Base-by-base conservation (phyloP, 306 rosid genomes). In the Vigna hirtella region DNA sequence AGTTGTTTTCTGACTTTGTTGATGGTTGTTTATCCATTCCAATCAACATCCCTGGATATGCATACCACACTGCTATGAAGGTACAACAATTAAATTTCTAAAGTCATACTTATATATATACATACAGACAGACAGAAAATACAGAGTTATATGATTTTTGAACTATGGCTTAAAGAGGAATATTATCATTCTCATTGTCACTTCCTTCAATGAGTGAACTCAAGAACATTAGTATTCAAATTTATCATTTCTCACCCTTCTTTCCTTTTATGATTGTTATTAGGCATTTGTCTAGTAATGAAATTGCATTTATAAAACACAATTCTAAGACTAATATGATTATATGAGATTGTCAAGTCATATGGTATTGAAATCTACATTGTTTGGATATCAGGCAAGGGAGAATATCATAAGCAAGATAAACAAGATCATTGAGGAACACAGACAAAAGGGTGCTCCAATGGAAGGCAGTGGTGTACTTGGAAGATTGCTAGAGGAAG, bases 1-100 rank as follows among this genome's bases (percentile, higher is more conserved):
- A 71, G 7, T 82, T 90, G 80, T 94, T 94, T 87, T 94, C 97
- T 56, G 87, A 94, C 82, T 94, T 92, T 24, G 98, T 92, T 15
- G 97, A 94, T 86, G 97, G 97, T 20, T 94, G 97, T 79, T 77
- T 94, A 38, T 94, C 98, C 16, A 0, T 94, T 77, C 97, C 98
- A 5, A 85, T 92, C 78, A 89, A 90, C 76, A 76, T 86, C 1
- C 90, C 86, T 0, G 91, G 95, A 38, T 89, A 74, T 62, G 79
- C 95, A 63, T 94, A 94, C 78, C 90, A 92, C 84, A 82, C 86
- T 42, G 98, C 95, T 28, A 94, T 94, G 97, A 92, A 89, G 98
- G 98, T 94, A 83, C 48, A 3, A 0, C 1, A 0, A 80, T 4
- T 24, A 70, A 61, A 22, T 36, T 65, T 24, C 53, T 80, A 38